Conservation (phyloP, 176 grass and related monocot genomes). For the Triticum dicoccoides region DNA sequence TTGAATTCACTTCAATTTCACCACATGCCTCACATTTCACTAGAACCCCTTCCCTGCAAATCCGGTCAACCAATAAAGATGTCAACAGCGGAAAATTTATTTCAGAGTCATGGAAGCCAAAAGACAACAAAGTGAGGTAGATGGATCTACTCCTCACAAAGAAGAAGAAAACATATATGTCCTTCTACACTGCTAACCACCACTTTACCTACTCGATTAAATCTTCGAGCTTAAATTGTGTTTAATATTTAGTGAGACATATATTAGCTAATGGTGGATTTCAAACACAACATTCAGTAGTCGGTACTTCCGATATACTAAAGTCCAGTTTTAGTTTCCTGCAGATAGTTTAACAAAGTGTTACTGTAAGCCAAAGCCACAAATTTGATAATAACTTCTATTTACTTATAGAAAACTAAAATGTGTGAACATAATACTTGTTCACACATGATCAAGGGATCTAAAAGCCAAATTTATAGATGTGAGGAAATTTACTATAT, state of each 20-base stretch:
- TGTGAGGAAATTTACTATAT: background rate
- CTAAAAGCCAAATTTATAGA: background rate
- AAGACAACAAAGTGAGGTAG: background rate
- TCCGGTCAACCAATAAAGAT: slow-evolving; percentile 6
- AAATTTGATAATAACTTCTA: background rate
- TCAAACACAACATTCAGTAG: background rate
- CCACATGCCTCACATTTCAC: slow-evolving; percentile 86
- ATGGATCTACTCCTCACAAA: background rate
- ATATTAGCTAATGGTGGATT: background rate
- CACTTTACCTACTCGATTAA: background rate
- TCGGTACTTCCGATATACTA: background rate
- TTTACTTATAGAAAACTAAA: background rate
- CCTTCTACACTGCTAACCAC: background rate
- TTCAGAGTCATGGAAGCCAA: background rate
- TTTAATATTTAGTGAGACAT: background rate
- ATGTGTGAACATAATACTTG: slow-evolving; percentile 22
- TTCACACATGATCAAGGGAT: slow-evolving; percentile 63
- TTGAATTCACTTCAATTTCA: slow-evolving; percentile 85
- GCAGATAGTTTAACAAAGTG: slow-evolving; percentile 8
- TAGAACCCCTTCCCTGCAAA: slow-evolving; percentile 61
- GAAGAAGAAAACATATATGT: background rate
- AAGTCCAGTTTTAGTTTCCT: background rate
- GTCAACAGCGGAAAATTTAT: background rate
- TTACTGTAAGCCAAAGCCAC: background rate
- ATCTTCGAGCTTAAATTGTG: background rate